These are phyloP conservation scores for Parascedosporium putredinis DNA, from an alignment of 2,329 filamentous ascomycete genomes.

Conservation along the genomic window DNA sequence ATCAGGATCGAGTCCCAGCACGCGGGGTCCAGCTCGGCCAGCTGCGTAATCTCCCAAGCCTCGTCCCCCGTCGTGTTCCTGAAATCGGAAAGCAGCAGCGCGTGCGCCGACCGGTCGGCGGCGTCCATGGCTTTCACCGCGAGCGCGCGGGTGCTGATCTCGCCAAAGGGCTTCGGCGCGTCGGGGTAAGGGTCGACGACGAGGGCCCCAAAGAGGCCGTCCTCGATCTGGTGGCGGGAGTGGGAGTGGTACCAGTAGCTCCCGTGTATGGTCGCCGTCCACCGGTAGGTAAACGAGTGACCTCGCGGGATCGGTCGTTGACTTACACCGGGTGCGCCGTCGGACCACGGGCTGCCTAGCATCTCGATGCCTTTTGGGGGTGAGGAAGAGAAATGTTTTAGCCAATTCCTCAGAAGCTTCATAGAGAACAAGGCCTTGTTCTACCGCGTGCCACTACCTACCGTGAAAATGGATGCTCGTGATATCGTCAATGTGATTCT, in stretches of 20 bases:
- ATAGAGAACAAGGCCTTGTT: too few relatives aligned
- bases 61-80: constrained; percentile 40
- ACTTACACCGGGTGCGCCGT: constrained; percentile 47
- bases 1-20: constrained; percentile 53
- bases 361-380: constrained; percentile 33
- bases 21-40: constrained; percentile 34
- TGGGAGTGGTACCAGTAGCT: constrained; percentile 55
- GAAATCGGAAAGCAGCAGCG: constrained; percentile 46
- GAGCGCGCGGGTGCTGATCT: constrained; percentile 20
- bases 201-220: constrained; percentile 49
- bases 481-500: constrained; percentile 36
- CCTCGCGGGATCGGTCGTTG: constrained; percentile 41
- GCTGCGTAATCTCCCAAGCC: constrained; percentile 31
- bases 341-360: constrained; percentile 44
- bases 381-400: too few relatives aligned
- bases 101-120: constrained; percentile 35
- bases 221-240: constrained; percentile 42
- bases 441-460: constrained; percentile 13
- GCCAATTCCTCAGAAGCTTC: background rate
- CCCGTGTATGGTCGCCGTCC: constrained; percentile 45
- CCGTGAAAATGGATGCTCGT: constrained; percentile 41
- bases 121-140: constrained; percentile 30
- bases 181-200: constrained; percentile 28
- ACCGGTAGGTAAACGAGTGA: constrained; percentile 39
- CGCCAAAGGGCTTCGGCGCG: constrained; percentile 9